Percentiles rank a stretch among this genome's conserved stretches.
These are phyloP conservation scores for Amniculicola lignicola DNA, from an alignment of 495 filamentous ascomycete genomes.

Conservation along the genomic window DNA sequence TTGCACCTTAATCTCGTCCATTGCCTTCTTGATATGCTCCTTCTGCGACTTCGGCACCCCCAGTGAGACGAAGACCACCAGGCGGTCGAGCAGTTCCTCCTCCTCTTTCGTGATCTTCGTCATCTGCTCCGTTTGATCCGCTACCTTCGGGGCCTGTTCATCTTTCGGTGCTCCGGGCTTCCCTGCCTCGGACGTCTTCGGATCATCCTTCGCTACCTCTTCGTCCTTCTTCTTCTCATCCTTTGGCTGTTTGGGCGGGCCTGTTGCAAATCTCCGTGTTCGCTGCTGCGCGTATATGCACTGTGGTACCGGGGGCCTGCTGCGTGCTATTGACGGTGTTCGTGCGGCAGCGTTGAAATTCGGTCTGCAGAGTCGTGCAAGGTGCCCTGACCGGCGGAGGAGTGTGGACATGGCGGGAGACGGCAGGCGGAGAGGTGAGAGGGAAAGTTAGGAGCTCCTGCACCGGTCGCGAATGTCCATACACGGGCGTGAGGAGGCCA, in stretches of 20 bases:
- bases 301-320: slow-evolving; percentile 37
- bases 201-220: slow-evolving; percentile 18
- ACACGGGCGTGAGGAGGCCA: slow-evolving; percentile 1
- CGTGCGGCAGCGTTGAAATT: slow-evolving; percentile 35
- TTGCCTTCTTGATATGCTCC: slow-evolving; percentile 43
- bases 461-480: slow-evolving; percentile 12
- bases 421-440: slow-evolving; percentile 12
- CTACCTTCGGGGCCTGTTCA: background rate
- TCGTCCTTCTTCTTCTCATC: slow-evolving; percentile 30
- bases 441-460: background rate
- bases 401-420: slow-evolving; percentile 55
- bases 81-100: slow-evolving; percentile 44
- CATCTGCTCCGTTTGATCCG: slow-evolving; percentile 6
- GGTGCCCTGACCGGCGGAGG: slow-evolving; percentile 62
- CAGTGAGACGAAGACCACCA: slow-evolving; percentile 46
- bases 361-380: slow-evolving; percentile 60
- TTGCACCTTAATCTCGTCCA: slow-evolving; percentile 49
- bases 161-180: slow-evolving; percentile 10
- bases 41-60: slow-evolving; percentile 48
- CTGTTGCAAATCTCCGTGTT: slow-evolving; percentile 50
- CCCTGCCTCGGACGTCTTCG: slow-evolving; percentile 3
- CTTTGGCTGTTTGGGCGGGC: slow-evolving; percentile 25
- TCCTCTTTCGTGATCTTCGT: slow-evolving; percentile 41
- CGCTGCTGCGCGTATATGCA: slow-evolving; percentile 45
- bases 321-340: slow-evolving; percentile 6